These are phyloP conservation scores for Beta lomatogona DNA, from an alignment of 179 eudicot species.

Conservation along the genomic window DNA sequence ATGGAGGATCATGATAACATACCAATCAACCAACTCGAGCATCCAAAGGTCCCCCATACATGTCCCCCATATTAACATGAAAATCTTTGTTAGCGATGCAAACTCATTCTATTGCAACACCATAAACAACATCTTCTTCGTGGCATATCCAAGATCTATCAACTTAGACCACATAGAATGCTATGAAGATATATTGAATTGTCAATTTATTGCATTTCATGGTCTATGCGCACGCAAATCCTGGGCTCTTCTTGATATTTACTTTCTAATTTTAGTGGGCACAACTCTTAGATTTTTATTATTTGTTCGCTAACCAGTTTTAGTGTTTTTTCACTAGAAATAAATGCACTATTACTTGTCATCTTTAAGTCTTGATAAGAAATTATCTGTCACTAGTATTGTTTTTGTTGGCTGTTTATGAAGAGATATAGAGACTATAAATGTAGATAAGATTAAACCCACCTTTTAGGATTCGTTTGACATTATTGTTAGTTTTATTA, in stretches of 20 bases:
- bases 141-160: neutral
- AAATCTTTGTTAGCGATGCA: constrained; percentile 6
- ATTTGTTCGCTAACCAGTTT: neutral
- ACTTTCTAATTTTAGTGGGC: constrained; percentile 10
- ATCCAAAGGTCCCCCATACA: neutral
- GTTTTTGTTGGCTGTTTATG: too few relatives aligned
- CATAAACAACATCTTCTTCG: neutral
- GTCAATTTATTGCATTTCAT: neutral
- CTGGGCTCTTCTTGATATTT: neutral
- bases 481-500: too few relatives aligned
- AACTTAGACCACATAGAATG: constrained; percentile 23
- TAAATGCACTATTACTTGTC: too few relatives aligned
- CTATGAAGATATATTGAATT: neutral
- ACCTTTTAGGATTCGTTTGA: too few relatives aligned
- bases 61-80: neutral
- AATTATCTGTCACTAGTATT: neutral
- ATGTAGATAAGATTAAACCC: too few relatives aligned
- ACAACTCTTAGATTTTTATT: neutral
- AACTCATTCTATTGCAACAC: neutral
- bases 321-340: neutral
- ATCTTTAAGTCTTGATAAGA: too few relatives aligned
- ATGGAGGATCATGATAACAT: neutral
- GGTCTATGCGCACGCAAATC: neutral
- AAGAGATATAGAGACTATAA: too few relatives aligned
- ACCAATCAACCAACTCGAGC: neutral